These are phyloP conservation scores for Termitomyces bulborhizus DNA, from an alignment of 768 basidiomycete genomes.

Conservation along the genomic window DNA sequence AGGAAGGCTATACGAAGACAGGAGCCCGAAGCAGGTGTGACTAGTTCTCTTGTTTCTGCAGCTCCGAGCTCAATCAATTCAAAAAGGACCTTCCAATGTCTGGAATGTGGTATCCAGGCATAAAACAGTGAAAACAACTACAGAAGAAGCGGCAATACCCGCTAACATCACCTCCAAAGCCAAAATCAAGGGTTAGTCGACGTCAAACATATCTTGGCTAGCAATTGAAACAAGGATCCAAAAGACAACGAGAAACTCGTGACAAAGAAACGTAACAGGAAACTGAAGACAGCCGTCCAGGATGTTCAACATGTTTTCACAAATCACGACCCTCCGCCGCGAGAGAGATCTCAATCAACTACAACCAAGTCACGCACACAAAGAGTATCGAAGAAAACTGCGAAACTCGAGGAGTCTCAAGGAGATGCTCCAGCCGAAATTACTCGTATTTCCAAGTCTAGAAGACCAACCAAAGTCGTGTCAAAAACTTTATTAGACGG, in stretches of 20 bases:
- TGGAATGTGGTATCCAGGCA: neutral
- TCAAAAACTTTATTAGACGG: neutral
- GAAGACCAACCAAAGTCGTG: neutral
- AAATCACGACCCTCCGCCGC: neutral
- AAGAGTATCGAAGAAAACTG: neutral
- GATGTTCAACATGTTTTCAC: neutral
- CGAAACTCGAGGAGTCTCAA: neutral
- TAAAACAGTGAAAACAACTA: neutral
- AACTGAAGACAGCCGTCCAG: conserved; percentile 4
- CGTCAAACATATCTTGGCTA: neutral
- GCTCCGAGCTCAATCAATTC: neutral
- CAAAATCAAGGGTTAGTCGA: conserved; percentile 9
- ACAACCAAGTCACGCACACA: conserved; percentile 1
- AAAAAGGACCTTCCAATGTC: conserved; percentile 2
- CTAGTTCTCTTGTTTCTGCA: neutral
- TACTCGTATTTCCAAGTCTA: neutral
- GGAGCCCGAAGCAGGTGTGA: conserved; percentile 8
- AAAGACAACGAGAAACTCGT: neutral
- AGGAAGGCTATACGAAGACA: conserved; percentile 5
- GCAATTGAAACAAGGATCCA: neutral
- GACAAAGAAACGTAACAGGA: conserved; percentile 14
- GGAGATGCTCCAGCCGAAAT: neutral
- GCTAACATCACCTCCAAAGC: neutral
- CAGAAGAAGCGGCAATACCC: neutral
- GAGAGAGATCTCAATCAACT: neutral